Percentiles rank a stretch among this genome's conserved stretches.
Conservation (phyloP, 2,329 filamentous ascomycete genomes). For the Furcasterigmium sp. region DNA sequence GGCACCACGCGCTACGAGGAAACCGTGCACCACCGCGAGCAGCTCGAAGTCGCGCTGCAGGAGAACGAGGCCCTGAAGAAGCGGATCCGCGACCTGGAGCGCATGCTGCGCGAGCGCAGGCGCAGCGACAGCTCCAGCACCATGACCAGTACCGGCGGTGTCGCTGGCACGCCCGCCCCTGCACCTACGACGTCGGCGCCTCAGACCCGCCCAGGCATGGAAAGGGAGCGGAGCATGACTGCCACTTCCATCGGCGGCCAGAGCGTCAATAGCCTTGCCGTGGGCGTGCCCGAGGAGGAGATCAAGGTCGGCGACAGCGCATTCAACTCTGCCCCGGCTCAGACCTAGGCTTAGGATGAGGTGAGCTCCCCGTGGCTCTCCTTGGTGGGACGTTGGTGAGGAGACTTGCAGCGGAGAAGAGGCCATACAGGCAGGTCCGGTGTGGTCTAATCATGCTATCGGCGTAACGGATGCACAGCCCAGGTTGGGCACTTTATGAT, state of each 20-base stretch:
- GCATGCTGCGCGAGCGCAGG: conserved; percentile 42
- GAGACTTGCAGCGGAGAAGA: no score
- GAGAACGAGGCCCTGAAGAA: conserved; percentile 60
- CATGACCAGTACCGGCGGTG: conserved; percentile 40
- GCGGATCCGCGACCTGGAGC: conserved; percentile 58
- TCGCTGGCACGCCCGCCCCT: conserved; percentile 15
- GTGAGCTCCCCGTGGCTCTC: no score
- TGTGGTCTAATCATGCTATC: no score
- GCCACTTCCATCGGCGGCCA: conserved; percentile 30
- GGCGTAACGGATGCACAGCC: no score
- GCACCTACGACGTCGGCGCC: conserved; percentile 13
- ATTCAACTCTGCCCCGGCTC: conserved; percentile 37
- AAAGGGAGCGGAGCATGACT: conserved; percentile 37
- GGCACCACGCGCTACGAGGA: conserved; percentile 59
- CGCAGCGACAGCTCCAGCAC: conserved; percentile 49
- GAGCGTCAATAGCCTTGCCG: conserved; percentile 40
- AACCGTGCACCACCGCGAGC: conserved; percentile 51
- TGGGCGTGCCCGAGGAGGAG: conserved; percentile 56
- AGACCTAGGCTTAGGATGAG: no score
- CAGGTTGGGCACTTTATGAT: neutral
- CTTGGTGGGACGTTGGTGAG: no score
- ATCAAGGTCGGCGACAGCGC: conserved; percentile 58
- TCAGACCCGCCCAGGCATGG: conserved; percentile 22
- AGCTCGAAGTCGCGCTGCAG: conserved; percentile 55
- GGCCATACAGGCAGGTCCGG: no score